Conservation (phyloP, 148 eudicot species). For the Cornus controversa region DNA sequence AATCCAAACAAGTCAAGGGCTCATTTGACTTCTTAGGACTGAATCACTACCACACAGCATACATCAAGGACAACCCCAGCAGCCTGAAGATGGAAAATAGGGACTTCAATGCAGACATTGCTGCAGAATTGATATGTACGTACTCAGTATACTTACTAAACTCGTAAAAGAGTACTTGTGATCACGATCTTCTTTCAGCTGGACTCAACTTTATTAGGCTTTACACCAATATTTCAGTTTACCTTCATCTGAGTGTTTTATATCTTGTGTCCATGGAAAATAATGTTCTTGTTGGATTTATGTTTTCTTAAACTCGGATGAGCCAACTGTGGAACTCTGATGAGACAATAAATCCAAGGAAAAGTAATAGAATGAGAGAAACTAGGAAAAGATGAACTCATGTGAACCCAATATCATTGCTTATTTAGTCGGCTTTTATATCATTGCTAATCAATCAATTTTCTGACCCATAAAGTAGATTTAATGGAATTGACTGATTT, state of each 20-base stretch:
- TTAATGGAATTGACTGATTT: not conserved
- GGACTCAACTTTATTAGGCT: too few species aligned
- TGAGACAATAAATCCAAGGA: not conserved
- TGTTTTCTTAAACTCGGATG: not conserved
- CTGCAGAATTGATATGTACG: slow-evolving; percentile 34
- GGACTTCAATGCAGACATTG: slow-evolving; percentile 47
- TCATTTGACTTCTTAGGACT: slow-evolving; percentile 61
- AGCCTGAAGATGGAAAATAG: slow-evolving; percentile 20
- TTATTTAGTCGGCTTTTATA: too few species aligned
- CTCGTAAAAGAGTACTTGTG: too few species aligned
- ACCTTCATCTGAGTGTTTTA: too few species aligned
- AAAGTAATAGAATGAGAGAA: too few species aligned
- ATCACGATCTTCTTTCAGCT: too few species aligned
- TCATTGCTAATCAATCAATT: not conserved
- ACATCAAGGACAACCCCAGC: slow-evolving; percentile 36
- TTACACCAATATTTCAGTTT: too few species aligned
- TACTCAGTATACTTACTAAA: not conserved
- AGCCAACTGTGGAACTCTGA: not conserved
- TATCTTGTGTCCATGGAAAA: too few species aligned
- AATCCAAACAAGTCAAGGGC: slow-evolving; percentile 46
- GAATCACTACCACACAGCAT: slow-evolving; percentile 37
- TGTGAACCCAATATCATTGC: too few species aligned
- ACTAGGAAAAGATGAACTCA: too few species aligned
- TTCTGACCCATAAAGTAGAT: not conserved
- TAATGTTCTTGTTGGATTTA: too few species aligned